Evolutionary conservation across 306 rosid genomes (phyloP).

Genomic region (Pyrus communis): DNA sequence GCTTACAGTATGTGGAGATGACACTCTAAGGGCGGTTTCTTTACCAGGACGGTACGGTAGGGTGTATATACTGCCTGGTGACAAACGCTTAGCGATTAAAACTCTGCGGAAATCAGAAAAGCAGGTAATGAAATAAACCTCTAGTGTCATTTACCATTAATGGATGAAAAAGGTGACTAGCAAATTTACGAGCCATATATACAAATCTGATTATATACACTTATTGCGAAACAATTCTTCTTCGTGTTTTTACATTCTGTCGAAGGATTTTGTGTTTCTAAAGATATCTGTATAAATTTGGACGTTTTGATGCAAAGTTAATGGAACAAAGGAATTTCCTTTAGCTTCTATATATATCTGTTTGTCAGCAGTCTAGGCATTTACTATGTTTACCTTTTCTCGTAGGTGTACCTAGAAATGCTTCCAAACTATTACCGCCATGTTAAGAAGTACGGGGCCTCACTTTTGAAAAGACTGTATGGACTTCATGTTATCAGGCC

Average conservation of each 20-base stretch:
- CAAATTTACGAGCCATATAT: no score
- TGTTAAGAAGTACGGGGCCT: conserved; percentile 17
- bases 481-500: conserved; percentile 40
- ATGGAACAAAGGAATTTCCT: neutral
- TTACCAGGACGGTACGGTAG: conserved; percentile 26
- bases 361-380: neutral
- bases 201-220: neutral
- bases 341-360: neutral
- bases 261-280: neutral
- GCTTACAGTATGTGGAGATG: conserved; percentile 26
- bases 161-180: neutral
- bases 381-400: neutral
- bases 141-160: neutral
- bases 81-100: conserved; percentile 24
- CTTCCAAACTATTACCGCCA: conserved; percentile 42
- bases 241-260: neutral
- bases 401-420: conserved; percentile 28
- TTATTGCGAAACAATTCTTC: neutral
- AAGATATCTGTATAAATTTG: neutral
- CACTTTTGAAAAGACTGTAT: conserved; percentile 26
- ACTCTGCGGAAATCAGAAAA: conserved; percentile 26
- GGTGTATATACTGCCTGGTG: conserved; percentile 10
- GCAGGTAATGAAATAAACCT: conserved; percentile 21
- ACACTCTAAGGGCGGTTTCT: conserved; percentile 23
- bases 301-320: neutral